phyloP scores from a whole-genome alignment of 2,329 filamentous ascomycete genomes.

The Pyrenochaeta sp. region DNA sequence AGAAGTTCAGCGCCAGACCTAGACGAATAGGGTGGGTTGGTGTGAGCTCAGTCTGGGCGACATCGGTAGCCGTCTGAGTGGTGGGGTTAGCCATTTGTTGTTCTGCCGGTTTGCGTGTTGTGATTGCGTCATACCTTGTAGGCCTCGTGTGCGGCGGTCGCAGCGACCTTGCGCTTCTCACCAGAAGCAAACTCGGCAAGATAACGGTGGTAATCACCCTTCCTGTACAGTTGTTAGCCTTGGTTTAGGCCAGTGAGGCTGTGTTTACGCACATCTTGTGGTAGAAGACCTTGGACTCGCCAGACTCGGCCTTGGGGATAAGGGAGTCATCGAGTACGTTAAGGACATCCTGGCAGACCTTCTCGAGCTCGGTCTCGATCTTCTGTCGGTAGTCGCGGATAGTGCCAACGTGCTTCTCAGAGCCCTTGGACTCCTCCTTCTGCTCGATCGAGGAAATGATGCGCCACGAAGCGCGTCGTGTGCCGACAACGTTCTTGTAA shows the following conservation, averaged over 20 bases:
- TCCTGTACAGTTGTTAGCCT: constrained; percentile 65
- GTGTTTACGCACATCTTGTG: constrained; percentile 89
- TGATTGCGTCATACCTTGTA: constrained; percentile 80
- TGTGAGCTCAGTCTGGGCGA: constrained; percentile 96
- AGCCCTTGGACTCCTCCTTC: constrained; percentile 99
- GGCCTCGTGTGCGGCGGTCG: constrained; percentile 87
- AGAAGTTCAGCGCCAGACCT: constrained; percentile 98
- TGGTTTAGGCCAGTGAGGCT: constrained; percentile 9
- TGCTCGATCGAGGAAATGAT: constrained; percentile 99
- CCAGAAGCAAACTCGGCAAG: constrained; percentile 92
- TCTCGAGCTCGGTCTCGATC: constrained; percentile 97
- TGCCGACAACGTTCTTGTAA: constrained; percentile 99
- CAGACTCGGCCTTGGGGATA: constrained; percentile 94
- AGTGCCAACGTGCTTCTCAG: constrained; percentile 89
- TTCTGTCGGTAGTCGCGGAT: constrained; percentile 98
- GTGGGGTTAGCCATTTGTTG: constrained; percentile 30
- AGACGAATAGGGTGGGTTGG: constrained; percentile 98
- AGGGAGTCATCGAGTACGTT: constrained; percentile 91
- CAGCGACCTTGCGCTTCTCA: constrained; percentile 89
- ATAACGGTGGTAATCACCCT: constrained; percentile 97
- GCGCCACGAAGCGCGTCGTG: constrained; percentile 97
- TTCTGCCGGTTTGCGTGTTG: constrained; percentile 10
- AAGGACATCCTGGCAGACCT: constrained; percentile 97
- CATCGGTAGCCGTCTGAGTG: constrained; percentile 90
- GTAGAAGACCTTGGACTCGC: constrained; percentile 99